A percentile compares a stretch with the other conserved stretches of the same genome.
Evolutionary conservation across 1,139 yeast genomes (phyloP).

Genomic region (Scheffersomyces stambukii): DNA sequence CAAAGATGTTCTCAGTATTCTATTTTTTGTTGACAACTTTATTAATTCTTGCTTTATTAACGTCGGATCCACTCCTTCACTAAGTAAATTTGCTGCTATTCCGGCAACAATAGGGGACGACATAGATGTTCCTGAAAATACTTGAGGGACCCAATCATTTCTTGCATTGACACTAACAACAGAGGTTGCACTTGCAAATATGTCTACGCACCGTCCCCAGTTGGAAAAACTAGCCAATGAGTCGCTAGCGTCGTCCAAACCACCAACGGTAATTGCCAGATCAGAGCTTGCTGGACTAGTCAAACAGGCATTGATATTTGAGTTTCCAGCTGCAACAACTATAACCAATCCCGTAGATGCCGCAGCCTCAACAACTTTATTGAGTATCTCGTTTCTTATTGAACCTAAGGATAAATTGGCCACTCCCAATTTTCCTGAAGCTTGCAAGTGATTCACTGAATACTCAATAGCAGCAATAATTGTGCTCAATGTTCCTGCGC

Average conservation of each 20-base stretch:
- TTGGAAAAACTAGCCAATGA: constrained; percentile 71
- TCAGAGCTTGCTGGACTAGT: constrained; percentile 78
- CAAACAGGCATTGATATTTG: constrained; percentile 69
- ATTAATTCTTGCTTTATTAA: constrained; percentile 39
- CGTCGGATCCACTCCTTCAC: constrained; percentile 49
- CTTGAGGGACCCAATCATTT: constrained; percentile 25
- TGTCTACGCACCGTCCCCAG: constrained; percentile 86
- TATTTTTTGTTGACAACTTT: constrained; percentile 28
- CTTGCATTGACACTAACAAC: constrained; percentile 46
- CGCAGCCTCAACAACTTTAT: constrained; percentile 72
- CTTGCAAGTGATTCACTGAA: constrained; percentile 56
- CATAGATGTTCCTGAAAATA: constrained; percentile 83
- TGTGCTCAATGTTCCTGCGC: constrained; percentile 65
- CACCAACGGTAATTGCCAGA: constrained; percentile 78
- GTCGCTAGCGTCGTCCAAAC: constrained; percentile 72
- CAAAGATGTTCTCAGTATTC: constrained; percentile 31
- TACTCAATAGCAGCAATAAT: constrained; percentile 70
- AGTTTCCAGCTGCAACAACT: constrained; percentile 90
- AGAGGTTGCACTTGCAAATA: constrained; percentile 76
- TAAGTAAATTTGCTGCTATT: constrained; percentile 55
- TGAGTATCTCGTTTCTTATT: constrained; percentile 57
- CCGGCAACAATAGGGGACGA: constrained; percentile 83
- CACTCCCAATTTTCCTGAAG: constrained; percentile 49
- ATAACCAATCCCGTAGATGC: constrained; percentile 65
- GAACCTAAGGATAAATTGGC: constrained; percentile 84